These are phyloP conservation scores for Colletotrichum phormii DNA, from an alignment of 2,329 filamentous ascomycete species.

Conservation along the genomic window DNA sequence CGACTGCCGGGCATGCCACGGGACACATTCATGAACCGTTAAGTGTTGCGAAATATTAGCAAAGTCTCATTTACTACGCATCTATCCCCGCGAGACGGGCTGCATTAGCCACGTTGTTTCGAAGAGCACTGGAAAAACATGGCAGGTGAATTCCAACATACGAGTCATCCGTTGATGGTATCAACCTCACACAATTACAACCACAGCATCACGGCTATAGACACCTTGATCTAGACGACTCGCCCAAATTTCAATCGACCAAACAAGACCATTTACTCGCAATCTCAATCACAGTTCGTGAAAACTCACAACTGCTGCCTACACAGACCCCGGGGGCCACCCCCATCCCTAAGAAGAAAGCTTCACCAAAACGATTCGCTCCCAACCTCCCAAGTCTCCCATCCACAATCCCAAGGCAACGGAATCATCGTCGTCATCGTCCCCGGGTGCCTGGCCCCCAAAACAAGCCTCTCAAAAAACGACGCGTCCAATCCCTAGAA, in stretches of 20 bases:
- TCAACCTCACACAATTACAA: not conserved
- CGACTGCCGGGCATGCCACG: no score
- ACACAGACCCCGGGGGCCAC: not conserved
- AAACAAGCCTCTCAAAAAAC: not conserved
- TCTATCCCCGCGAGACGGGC: not conserved
- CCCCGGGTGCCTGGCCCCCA: not conserved
- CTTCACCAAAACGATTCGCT: not conserved
- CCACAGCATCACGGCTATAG: no score
- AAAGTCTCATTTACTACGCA: not conserved
- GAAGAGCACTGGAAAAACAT: rapidly evolving
- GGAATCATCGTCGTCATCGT: not conserved
- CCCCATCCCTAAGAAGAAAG: not conserved
- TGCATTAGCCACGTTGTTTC: not conserved
- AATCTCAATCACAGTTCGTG: not conserved
- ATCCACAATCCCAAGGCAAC: not conserved
- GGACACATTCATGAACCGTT: no score
- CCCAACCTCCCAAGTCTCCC: not conserved
- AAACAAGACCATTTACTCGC: not conserved
- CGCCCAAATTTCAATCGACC: not conserved
- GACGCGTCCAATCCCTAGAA: not conserved
- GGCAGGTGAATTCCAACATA: not conserved
- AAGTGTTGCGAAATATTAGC: not conserved
- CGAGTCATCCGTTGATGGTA: not conserved
- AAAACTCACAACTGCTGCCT: not conserved
- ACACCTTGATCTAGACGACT: not conserved